Evolutionary conservation across 2,329 filamentous ascomycete genomes (phyloP).

Genomic region (Colletotrichum australisinense): DNA sequence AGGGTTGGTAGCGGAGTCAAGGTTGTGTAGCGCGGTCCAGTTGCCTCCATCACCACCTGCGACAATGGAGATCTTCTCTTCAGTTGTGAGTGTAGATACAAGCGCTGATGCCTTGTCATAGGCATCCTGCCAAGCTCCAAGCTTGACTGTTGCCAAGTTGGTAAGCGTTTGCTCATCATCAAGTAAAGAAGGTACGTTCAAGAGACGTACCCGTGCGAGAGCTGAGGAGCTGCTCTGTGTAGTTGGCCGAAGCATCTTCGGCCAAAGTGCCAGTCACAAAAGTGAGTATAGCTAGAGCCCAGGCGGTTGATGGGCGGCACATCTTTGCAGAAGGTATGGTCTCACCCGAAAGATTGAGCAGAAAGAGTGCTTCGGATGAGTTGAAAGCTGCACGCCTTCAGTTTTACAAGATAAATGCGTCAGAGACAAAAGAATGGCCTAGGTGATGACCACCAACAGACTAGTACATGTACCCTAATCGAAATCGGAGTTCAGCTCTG

Average conservation of each 20-base stretch:
- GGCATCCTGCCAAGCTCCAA: slow-evolving; percentile 63
- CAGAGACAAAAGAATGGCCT: background rate
- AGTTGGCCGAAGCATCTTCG: slow-evolving; percentile 36
- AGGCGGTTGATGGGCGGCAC: background rate
- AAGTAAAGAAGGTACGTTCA: background rate
- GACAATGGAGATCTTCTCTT: slow-evolving; percentile 68
- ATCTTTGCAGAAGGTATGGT: background rate
- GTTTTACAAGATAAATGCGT: background rate
- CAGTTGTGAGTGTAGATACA: slow-evolving; percentile 72
- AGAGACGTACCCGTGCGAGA: slow-evolving; percentile 34
- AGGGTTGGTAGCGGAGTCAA: slow-evolving; percentile 38
- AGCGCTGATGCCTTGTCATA: slow-evolving; percentile 68
- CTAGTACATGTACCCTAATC: background rate
- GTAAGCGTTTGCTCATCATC: background rate
- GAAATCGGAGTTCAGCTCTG: background rate
- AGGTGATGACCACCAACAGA: no score
- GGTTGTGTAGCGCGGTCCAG: slow-evolving; percentile 33
- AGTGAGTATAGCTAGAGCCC: slow-evolving; percentile 29
- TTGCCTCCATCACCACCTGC: slow-evolving; percentile 47
- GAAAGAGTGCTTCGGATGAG: background rate
- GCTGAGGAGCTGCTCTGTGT: slow-evolving; percentile 36
- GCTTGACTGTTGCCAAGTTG: slow-evolving; percentile 31
- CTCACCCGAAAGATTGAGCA: background rate
- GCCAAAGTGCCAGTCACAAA: slow-evolving; percentile 29
- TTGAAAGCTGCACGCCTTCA: background rate